These are phyloP conservation scores for Picochlorum costavermella DNA, from an alignment of 139 green algal species.

Conservation along the genomic window DNA sequence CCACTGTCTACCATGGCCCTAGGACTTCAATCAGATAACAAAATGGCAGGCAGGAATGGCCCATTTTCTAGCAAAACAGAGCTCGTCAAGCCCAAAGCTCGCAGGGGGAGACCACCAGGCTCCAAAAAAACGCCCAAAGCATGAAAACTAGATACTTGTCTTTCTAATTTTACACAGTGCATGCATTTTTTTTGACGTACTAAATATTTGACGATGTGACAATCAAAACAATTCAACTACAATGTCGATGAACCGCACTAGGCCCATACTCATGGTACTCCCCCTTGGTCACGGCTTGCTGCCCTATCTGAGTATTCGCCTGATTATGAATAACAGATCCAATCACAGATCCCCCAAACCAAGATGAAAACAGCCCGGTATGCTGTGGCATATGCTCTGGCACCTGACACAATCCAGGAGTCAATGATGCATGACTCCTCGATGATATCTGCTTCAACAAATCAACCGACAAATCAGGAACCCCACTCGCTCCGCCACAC, in stretches of 20 bases:
- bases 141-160: too few relatives aligned
- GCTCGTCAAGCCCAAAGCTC: too few relatives aligned
- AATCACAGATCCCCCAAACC: conserved; percentile 81
- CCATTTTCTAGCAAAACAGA: too few relatives aligned
- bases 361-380: conserved; percentile 46
- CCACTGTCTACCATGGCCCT: too few relatives aligned
- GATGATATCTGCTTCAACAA: conserved; percentile 40
- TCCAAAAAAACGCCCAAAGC: too few relatives aligned
- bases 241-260: conserved; percentile 42
- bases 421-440: conserved; percentile 13
- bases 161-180: too few relatives aligned
- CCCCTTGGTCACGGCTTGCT: conserved; percentile 40
- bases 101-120: too few relatives aligned
- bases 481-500: conserved; percentile 40
- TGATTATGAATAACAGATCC: conserved; percentile 54
- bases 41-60: too few relatives aligned
- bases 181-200: too few relatives aligned
- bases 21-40: too few relatives aligned
- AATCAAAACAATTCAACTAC: too few relatives aligned
- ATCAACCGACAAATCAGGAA: conserved; percentile 24
- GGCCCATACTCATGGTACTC: conserved; percentile 85
- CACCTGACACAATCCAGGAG: conserved; percentile 17
- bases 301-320: conserved; percentile 57
- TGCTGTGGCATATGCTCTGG: conserved; percentile 71
- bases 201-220: too few relatives aligned